Percentiles rank a stretch among this genome's conserved stretches.
phyloP scores from a whole-genome alignment of 202 grass and related monocot species.

The Bolboschoenoplectus hybrid region DNA sequence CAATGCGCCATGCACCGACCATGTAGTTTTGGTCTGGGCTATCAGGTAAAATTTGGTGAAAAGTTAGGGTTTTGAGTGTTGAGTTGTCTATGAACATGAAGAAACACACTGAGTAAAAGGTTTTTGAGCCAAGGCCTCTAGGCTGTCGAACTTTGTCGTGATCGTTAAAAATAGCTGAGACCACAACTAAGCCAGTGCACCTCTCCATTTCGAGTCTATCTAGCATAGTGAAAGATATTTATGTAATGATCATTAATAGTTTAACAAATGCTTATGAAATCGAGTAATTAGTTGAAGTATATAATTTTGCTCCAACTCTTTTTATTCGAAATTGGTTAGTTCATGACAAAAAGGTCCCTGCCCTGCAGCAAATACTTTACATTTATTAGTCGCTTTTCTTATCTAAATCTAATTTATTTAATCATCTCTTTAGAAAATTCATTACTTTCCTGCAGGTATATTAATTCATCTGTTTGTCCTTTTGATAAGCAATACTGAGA shows the following conservation, averaged over 20 bases:
- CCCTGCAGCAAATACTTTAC: background rate
- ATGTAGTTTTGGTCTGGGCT: background rate
- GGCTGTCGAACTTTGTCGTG: slow-evolving; percentile 95
- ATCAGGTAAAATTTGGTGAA: slow-evolving; percentile 48
- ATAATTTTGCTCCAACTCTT: background rate
- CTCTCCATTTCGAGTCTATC: slow-evolving; percentile 74
- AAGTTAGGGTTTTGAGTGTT: slow-evolving; percentile 45
- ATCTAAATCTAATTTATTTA: background rate
- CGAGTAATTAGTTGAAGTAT: background rate
- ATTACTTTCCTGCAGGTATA: background rate
- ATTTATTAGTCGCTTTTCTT: background rate
- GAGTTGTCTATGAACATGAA: slow-evolving; percentile 85
- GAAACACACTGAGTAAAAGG: slow-evolving; percentile 60
- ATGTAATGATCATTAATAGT: background rate
- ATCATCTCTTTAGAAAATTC: background rate
- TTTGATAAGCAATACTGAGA: background rate
- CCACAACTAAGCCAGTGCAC: slow-evolving; percentile 67
- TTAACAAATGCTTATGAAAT: slow-evolving; percentile 15
- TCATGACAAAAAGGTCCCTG: background rate
- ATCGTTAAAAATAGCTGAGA: slow-evolving; percentile 74
- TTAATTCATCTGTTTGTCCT: background rate
- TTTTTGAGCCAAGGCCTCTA: slow-evolving; percentile 55
- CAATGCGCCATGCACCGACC: slow-evolving; percentile 71
- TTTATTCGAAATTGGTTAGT: background rate
- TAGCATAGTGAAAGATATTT: slow-evolving; percentile 38